phyloP scores from a whole-genome alignment of 345 rosid species.

The Citrus cavaleriei region DNA sequence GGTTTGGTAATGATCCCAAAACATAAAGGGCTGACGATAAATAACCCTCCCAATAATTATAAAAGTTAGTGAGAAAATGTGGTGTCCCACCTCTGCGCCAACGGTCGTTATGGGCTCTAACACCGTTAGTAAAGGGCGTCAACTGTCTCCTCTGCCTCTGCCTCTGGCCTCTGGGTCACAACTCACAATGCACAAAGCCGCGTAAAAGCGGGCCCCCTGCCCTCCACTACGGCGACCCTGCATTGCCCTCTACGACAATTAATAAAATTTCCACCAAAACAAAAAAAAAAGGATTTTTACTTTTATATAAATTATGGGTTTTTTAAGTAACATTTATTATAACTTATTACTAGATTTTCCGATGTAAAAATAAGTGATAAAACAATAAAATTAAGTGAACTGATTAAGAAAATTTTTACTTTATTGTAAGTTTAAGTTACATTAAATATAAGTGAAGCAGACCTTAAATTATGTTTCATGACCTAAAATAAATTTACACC shows the following conservation, averaged over 20 bases:
- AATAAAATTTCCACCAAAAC: neutral
- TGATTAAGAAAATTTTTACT: neutral
- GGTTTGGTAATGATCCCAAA: too few relatives aligned
- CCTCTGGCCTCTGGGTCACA: neutral
- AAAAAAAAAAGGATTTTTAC: too few relatives aligned
- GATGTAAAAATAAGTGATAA: neutral
- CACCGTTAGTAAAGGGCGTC: slow-evolving; percentile 30
- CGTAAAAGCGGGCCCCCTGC: slow-evolving; percentile 49
- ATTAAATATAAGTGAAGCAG: too few relatives aligned
- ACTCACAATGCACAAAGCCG: slow-evolving; percentile 32
- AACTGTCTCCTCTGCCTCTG: slow-evolving; percentile 5
- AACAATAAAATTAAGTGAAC: neutral
- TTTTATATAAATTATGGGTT: too few relatives aligned
- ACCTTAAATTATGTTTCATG: neutral
- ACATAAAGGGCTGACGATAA: too few relatives aligned
- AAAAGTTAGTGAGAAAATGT: too few relatives aligned
- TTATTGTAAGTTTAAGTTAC: too few relatives aligned
- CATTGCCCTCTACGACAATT: neutral
- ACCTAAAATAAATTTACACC: neutral
- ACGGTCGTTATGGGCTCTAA: neutral
- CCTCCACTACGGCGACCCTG: slow-evolving; percentile 21
- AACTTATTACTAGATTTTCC: too few relatives aligned
- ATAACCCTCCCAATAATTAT: too few relatives aligned
- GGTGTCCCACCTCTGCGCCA: neutral
- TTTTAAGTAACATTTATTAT: too few relatives aligned